phyloP scores from a whole-genome alignment of 2,329 filamentous ascomycete genomes.

The Aspergillus brasiliensis region DNA sequence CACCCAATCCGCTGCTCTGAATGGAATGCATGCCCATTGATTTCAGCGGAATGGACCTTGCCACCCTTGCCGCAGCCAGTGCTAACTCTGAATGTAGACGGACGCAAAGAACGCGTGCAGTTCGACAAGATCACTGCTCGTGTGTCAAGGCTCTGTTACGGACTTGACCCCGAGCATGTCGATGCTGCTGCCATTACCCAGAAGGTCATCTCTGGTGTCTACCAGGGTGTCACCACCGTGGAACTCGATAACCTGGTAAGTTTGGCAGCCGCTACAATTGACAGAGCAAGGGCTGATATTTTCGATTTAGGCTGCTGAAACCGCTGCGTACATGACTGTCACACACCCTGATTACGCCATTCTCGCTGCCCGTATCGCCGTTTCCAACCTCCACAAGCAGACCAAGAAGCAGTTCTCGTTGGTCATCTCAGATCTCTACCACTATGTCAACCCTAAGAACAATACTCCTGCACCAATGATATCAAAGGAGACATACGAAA shows the following conservation, averaged over 20 bases:
- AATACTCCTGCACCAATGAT: constrained; percentile 87
- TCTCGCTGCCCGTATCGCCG: constrained; percentile 94
- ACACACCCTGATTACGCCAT: constrained; percentile 99
- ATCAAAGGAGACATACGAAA: constrained; percentile 84
- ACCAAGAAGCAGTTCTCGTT: constrained; percentile 99
- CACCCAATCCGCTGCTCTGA: neutral
- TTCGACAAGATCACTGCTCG: constrained; percentile 99
- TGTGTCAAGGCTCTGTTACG: constrained; percentile 96
- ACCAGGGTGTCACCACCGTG: constrained; percentile 94
- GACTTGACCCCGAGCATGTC: constrained; percentile 91
- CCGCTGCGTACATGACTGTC: constrained; percentile 99
- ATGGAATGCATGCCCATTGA: neutral
- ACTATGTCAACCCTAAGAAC: constrained; percentile 97
- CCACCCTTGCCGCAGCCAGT: constrained; percentile 16
- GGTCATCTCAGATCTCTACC: constrained; percentile 88
- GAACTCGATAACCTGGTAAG: constrained; percentile 95
- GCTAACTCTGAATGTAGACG: constrained; percentile 63
- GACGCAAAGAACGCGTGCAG: constrained; percentile 98
- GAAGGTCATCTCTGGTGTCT: constrained; percentile 99
- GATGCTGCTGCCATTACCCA: constrained; percentile 98
- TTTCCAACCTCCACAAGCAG: constrained; percentile 99
- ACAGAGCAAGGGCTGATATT: constrained; percentile 19
- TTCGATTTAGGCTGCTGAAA: constrained; percentile 80
- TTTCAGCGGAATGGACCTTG: constrained; percentile 12
- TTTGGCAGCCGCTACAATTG: neutral